Conservation (phyloP, 1,284 basidiomycete genomes). For the Irpex sp. region DNA sequence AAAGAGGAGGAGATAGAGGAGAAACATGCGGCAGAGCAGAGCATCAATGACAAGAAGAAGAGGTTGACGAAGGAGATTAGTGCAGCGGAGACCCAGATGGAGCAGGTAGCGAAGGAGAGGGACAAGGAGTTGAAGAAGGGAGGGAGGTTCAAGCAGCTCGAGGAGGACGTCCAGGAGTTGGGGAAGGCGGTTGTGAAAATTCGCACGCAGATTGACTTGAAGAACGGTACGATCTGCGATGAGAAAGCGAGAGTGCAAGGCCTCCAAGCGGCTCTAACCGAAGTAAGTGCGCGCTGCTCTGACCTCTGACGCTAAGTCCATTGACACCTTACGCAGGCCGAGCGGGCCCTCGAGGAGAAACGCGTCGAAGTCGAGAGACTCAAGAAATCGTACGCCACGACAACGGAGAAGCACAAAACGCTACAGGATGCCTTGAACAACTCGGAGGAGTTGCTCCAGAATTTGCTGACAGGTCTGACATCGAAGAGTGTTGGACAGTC, state of each 20-base stretch:
- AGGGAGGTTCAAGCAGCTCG: conserved; percentile 72
- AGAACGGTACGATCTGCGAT: conserved; percentile 74
- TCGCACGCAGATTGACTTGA: conserved; percentile 85
- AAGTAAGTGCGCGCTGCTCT: conserved; percentile 41
- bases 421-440: conserved; percentile 65
- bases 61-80: conserved; percentile 44
- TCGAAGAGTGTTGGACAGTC: conserved; percentile 56
- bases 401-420: conserved; percentile 73
- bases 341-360: conserved; percentile 54
- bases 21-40: conserved; percentile 41
- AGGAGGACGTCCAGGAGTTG: conserved; percentile 75
- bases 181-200: conserved; percentile 88
- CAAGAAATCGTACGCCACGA: conserved; percentile 58
- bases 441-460: conserved; percentile 94
- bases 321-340: conserved; percentile 39
- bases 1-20: conserved; percentile 56
- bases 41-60: conserved; percentile 44
- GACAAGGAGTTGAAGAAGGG: conserved; percentile 68
- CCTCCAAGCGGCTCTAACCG: conserved; percentile 55
- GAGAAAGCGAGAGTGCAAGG: conserved; percentile 66
- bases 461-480: conserved; percentile 89
- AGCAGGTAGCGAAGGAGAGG: conserved; percentile 66
- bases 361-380: conserved; percentile 57
- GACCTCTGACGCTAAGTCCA: conserved; percentile 8
- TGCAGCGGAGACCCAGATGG: conserved; percentile 50